A percentile compares a stretch with the other conserved stretches of the same genome.
Evolutionary conservation across 768 basidiomycete species (phyloP).

Genomic region (Boletus reticulatus): DNA sequence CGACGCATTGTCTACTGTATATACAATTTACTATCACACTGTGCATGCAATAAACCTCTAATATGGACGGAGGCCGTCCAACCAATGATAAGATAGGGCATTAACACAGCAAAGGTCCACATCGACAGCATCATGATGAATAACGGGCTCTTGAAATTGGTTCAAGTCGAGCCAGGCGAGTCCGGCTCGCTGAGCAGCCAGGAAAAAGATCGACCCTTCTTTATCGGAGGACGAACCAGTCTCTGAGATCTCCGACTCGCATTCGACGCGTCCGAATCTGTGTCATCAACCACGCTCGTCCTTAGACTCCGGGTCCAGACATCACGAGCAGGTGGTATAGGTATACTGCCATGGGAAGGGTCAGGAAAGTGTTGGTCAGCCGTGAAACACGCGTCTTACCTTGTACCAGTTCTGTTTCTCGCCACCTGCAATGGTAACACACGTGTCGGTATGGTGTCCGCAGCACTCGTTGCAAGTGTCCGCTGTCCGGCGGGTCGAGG

Average conservation of each 20-base stretch:
- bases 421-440: conserved; percentile 19
- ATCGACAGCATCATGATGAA: not conserved
- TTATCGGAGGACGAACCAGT: conserved; percentile 2
- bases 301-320: conserved; percentile 14
- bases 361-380: not conserved
- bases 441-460: not conserved
- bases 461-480: not conserved
- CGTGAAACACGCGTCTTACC: conserved; percentile 10
- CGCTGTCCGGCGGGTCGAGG: conserved; percentile 21
- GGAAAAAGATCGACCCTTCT: not conserved
- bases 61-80: not conserved
- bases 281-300: not conserved
- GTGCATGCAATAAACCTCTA: not conserved
- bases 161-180: conserved; percentile 4
- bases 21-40: not conserved
- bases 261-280: conserved; percentile 24
- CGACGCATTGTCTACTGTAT: too few species aligned
- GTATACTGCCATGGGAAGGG: not conserved
- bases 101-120: not conserved
- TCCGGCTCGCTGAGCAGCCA: conserved; percentile 19
- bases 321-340: not conserved
- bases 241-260: conserved; percentile 8
- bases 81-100: not conserved
- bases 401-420: conserved; percentile 8
- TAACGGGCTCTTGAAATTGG: not conserved